Conservation (phyloP, 2,329 filamentous ascomycete genomes). For the Hymenoscyphus fructigenus region DNA sequence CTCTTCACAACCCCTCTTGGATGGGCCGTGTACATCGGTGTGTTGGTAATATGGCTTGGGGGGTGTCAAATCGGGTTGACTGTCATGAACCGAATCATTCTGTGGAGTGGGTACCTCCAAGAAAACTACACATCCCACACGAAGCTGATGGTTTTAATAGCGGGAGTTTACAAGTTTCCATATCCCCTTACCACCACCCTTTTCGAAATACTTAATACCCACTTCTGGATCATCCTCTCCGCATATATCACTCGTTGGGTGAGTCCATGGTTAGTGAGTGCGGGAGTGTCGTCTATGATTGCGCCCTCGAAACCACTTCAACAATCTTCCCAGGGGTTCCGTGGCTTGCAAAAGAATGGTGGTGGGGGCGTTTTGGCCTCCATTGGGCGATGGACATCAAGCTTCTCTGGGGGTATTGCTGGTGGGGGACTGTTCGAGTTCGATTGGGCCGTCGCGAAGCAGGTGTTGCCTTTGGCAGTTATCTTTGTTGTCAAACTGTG, state of each 20-base stretch:
- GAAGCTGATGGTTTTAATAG: conserved; percentile 36
- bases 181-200: conserved; percentile 52
- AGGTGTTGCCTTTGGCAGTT: conserved; percentile 48
- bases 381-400: conserved; percentile 32
- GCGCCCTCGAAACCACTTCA: conserved; percentile 45
- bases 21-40: conserved; percentile 48
- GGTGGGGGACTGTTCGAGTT: conserved; percentile 55
- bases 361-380: conserved; percentile 34
- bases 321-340: conserved; percentile 32
- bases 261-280: conserved; percentile 39
- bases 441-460: conserved; percentile 46
- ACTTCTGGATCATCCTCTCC: conserved; percentile 46
- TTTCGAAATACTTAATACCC: conserved; percentile 50
- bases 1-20: conserved; percentile 47
- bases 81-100: conserved; percentile 51
- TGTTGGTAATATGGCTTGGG: conserved; percentile 48
- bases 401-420: conserved; percentile 46
- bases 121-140: conserved; percentile 34
- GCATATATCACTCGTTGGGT: conserved; percentile 49
- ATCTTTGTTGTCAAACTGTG: conserved; percentile 51
- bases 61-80: conserved; percentile 47
- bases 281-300: conserved; percentile 43
- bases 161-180: conserved; percentile 50
- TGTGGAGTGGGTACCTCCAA: conserved; percentile 42
- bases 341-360: conserved; percentile 32